Evolutionary conservation across 140 eudicot species (phyloP).

Genomic region (Ambrosia hybrid): DNA sequence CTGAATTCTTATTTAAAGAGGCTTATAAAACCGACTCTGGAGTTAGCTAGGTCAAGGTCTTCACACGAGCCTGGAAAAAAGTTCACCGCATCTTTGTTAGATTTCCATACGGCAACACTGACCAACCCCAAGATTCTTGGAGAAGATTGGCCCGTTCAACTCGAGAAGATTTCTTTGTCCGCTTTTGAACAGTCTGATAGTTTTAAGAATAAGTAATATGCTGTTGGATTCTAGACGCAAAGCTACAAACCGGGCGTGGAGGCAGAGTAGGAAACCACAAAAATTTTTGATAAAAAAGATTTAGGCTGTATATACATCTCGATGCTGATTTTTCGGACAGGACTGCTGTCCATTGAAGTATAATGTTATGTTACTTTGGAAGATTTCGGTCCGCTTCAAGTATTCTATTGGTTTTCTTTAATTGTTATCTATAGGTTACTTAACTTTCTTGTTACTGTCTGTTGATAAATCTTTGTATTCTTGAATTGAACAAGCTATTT

Average conservation of each 20-base stretch:
- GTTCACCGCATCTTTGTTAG: slow-evolving; percentile 45
- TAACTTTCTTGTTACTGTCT: slow-evolving; percentile 25
- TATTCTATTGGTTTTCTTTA: slow-evolving; percentile 39
- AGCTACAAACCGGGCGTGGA: slow-evolving; percentile 18
- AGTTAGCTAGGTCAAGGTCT: slow-evolving; percentile 48
- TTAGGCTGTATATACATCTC: slow-evolving; percentile 62
- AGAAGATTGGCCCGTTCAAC: slow-evolving; percentile 62
- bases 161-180: slow-evolving; percentile 51
- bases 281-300: slow-evolving; percentile 45
- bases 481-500: slow-evolving; percentile 28
- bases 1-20: slow-evolving; percentile 58
- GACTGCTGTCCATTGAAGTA: slow-evolving; percentile 46
- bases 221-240: slow-evolving; percentile 12
- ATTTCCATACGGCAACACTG: slow-evolving; percentile 68
- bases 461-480: slow-evolving; percentile 31
- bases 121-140: slow-evolving; percentile 68
- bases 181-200: slow-evolving; percentile 29
- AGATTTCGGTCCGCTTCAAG: slow-evolving; percentile 43
- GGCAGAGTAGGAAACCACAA: slow-evolving; percentile 33
- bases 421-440: slow-evolving; percentile 35
- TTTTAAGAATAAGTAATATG: slow-evolving; percentile 19
- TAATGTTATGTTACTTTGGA: slow-evolving; percentile 42
- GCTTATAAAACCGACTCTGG: slow-evolving; percentile 54
- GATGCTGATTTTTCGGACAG: slow-evolving; percentile 48
- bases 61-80: slow-evolving; percentile 27